Conservation (phyloP, 164 flowering plant species). For the Tetracentron sinense region DNA sequence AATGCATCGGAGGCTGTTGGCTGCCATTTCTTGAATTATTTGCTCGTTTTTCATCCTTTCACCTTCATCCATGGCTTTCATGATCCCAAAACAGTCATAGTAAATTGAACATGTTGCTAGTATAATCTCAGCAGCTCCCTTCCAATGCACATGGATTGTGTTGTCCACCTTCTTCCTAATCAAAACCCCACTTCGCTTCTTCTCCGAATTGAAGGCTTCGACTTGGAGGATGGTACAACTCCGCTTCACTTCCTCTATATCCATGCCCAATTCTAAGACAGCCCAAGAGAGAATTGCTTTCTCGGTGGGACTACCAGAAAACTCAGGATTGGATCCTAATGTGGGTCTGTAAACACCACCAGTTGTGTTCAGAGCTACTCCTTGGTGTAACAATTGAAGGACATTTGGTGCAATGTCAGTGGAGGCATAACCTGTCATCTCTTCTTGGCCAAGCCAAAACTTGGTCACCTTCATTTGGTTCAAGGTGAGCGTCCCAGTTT, state of each 20-base stretch:
- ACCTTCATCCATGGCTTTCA: constrained; percentile 13
- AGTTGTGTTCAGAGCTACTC: too few species aligned
- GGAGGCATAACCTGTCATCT: too few species aligned
- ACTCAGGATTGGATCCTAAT: too few species aligned
- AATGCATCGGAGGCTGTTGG: constrained; percentile 33
- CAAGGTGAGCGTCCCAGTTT: constrained; percentile 52
- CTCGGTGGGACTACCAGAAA: background rate
- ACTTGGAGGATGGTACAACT: background rate
- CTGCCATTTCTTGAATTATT: constrained; percentile 33
- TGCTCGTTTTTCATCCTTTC: constrained; percentile 12
- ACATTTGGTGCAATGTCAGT: too few species aligned
- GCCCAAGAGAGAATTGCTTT: background rate
- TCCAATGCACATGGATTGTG: background rate
- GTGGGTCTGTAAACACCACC: too few species aligned
- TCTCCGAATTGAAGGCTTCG: background rate
- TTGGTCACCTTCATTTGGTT: constrained; percentile 62
- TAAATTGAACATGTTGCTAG: background rate
- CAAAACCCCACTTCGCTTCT: background rate
- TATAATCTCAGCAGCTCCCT: background rate
- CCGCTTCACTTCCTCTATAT: background rate
- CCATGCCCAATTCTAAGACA: background rate
- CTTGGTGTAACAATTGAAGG: too few species aligned
- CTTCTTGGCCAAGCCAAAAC: too few species aligned
- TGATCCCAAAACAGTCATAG: constrained; percentile 10
- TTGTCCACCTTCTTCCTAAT: background rate